These are phyloP conservation scores for Tuber umbilicatum DNA, from an alignment of 495 filamentous ascomycete genomes.

Conservation along the genomic window DNA sequence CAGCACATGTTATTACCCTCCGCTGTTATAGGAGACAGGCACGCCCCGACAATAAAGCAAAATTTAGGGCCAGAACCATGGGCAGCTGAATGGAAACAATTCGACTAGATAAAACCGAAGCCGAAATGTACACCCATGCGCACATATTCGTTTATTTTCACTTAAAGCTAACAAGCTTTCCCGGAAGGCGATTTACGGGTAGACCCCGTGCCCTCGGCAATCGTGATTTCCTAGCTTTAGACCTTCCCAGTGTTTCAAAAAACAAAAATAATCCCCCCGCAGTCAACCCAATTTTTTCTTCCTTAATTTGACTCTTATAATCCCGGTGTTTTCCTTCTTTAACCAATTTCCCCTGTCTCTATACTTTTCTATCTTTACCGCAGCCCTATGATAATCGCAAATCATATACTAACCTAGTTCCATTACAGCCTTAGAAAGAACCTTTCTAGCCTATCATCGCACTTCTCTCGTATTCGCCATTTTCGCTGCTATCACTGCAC, in stretches of 20 bases:
- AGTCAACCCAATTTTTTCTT: not conserved
- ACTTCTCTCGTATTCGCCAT: slow-evolving; percentile 65
- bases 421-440: slow-evolving; percentile 64
- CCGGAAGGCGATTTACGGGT: not conserved
- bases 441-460: slow-evolving; percentile 70
- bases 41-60: slow-evolving; percentile 18
- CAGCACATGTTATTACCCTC: not conserved
- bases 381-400: slow-evolving; percentile 12
- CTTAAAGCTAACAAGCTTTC: slow-evolving; percentile 1
- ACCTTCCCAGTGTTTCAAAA: not conserved
- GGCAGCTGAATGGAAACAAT: slow-evolving; percentile 20
- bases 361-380: slow-evolving; percentile 8
- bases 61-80: not conserved
- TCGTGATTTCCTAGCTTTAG: not conserved
- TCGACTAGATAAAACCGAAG: slow-evolving; percentile 4
- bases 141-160: slow-evolving; percentile 13
- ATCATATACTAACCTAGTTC: slow-evolving; percentile 17
- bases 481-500: slow-evolving; percentile 58
- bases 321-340: slow-evolving; percentile 13
- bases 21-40: slow-evolving; percentile 10
- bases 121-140: slow-evolving; percentile 22
- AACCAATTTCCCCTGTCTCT: slow-evolving; percentile 3
- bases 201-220: not conserved
- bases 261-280: not conserved
- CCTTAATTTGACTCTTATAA: slow-evolving; percentile 15